Percentiles rank a stretch among this genome's conserved stretches.
Conservation (phyloP, 257 asterid species). For the Phtheirospermum japonicum region DNA sequence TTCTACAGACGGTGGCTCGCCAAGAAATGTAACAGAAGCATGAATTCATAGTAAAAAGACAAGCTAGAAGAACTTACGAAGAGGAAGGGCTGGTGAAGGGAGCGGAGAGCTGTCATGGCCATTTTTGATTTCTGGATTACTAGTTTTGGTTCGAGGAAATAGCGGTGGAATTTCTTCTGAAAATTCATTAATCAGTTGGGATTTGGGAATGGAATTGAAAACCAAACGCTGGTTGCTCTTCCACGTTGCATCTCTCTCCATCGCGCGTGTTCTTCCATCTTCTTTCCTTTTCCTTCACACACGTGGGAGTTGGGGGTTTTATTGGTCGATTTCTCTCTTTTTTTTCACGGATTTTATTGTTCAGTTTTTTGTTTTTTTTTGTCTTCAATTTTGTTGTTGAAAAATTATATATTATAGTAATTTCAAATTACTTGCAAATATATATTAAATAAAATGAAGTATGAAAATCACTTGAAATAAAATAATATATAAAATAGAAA, state of each 20-base stretch:
- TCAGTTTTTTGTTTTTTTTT: too few relatives aligned
- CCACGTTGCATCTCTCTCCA: constrained; percentile 33
- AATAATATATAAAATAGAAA: too few relatives aligned
- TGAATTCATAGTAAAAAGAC: neutral
- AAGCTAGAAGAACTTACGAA: constrained; percentile 33
- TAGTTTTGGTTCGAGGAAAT: neutral
- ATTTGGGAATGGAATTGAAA: neutral
- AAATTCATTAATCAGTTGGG: constrained; percentile 18
- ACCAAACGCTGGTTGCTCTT: constrained; percentile 5
- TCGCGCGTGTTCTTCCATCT: too few relatives aligned
- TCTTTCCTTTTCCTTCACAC: too few relatives aligned
- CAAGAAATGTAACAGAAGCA: constrained; percentile 15
- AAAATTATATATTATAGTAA: too few relatives aligned
- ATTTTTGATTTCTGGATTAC: neutral
- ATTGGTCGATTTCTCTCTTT: too few relatives aligned
- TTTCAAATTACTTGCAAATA: too few relatives aligned
- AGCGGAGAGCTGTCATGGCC: constrained; percentile 12
- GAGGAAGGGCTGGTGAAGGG: constrained; percentile 20
- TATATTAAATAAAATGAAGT: too few relatives aligned
- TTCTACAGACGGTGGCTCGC: neutral
- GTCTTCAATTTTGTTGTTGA: too few relatives aligned
- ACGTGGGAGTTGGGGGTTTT: too few relatives aligned
- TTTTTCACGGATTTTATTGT: too few relatives aligned
- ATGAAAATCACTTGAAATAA: too few relatives aligned
- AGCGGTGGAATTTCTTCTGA: neutral